Evolutionary conservation across 192 early-diverging fungal genomes (phyloP), one percentile per base, ranked within the genome.

Genomic region (Glomus cerebriforme): DNA sequence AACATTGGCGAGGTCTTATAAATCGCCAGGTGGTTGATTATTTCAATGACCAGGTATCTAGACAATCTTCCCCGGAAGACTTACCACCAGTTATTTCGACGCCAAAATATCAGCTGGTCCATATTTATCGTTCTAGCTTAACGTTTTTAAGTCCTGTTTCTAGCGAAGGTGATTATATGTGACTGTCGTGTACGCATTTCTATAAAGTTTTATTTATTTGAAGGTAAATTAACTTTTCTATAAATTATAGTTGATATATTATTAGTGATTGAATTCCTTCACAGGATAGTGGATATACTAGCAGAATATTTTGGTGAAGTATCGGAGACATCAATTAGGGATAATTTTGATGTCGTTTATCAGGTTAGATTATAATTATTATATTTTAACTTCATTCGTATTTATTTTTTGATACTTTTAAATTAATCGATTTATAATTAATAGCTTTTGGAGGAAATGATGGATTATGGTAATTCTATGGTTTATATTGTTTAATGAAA

Each of bases 341-440:
- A 99, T 72, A 94, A 97, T 85, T 97, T 97, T 91, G 91, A 92
- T 32, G 94, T 92, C 15, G 92, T 97, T 8, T 95, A 96, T 77
- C 92, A 95, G 86, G 90, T 93, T 84, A 13, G 43, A 59, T 8
- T 45, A 10, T 58, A 29, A 32, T 32, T 2, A 17, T 13, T 17
- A 22, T 2, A 24, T n/a, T n/a, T n/a, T n/a, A 35, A 8, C 3
- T 35, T 19, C 8, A 35, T 22, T 34, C 37, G 27, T 37, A 6
- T n/a, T 19, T 35, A 68, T 37, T 19, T 7, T 0, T 66, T 17
- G 2, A 15, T 31, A 66, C 3, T 12, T 15, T 3, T n/a, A 35
- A 68, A 4, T 27, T 45, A 27, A 27, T 45, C 22, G n/a, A n/a
- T 47, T 19, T 12, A 73, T 59, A 32, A 31, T 29, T 19, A n/a